These are phyloP conservation scores for Prunus mira DNA, from an alignment of 306 rosid genomes.

Conservation along the genomic window DNA sequence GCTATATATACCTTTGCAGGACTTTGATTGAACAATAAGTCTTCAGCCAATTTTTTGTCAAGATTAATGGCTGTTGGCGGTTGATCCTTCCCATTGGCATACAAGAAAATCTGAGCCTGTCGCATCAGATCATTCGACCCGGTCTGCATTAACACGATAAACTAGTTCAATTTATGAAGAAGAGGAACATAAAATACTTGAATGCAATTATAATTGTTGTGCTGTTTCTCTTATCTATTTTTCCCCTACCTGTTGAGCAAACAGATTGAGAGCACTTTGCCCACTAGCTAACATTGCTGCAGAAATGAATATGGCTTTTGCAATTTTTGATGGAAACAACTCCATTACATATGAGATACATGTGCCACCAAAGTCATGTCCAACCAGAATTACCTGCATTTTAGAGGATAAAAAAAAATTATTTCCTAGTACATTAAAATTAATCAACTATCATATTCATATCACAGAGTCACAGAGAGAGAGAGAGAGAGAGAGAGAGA, in stretches of 20 bases:
- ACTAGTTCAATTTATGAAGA: background rate
- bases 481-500: background rate
- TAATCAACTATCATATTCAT: background rate
- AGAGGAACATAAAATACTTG: background rate
- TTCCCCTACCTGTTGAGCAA: conserved; percentile 56
- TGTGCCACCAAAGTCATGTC: conserved; percentile 87
- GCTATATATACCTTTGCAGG: conserved; percentile 59
- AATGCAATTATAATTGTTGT: no score
- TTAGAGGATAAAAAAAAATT: no score
- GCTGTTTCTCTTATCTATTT: no score
- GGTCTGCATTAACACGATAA: conserved; percentile 37
- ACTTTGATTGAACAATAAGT: conserved; percentile 73
- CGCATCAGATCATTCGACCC: conserved; percentile 59
- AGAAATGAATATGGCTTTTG: conserved; percentile 71
- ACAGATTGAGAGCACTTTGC: conserved; percentile 64
- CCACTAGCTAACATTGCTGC: conserved; percentile 74
- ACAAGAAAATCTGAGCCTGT: conserved; percentile 60
- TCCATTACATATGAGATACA: conserved; percentile 81
- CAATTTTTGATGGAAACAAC: conserved; percentile 58
- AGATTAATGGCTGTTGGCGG: conserved; percentile 71
- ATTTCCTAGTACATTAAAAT: no score
- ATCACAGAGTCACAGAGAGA: background rate
- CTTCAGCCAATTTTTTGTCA: conserved; percentile 54
- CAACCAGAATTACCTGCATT: conserved; percentile 70
- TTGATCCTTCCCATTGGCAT: conserved; percentile 62